Evolutionary conservation across 148 eudicot species (phyloP).

Genomic region (Chenopodium berlandieri): DNA sequence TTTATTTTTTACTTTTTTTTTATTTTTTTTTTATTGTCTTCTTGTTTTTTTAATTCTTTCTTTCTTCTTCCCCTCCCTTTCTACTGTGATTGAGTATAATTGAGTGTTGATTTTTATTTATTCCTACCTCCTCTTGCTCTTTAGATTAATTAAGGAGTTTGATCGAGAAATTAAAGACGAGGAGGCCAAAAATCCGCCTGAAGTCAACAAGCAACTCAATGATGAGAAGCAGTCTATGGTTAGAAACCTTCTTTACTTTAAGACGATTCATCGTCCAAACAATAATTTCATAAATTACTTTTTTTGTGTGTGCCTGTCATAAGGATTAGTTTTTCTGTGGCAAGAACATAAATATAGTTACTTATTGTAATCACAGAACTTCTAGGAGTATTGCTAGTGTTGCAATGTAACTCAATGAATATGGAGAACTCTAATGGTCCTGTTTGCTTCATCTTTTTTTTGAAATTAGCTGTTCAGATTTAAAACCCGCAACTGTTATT

Average conservation of each 20-base stretch:
- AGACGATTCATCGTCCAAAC: conserved; percentile 1
- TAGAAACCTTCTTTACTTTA: conserved; percentile 20
- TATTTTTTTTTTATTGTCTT: too few species aligned
- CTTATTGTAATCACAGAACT: neutral
- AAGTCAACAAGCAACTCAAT: conserved; percentile 82
- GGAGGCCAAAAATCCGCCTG: conserved; percentile 74
- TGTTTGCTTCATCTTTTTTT: too few species aligned
- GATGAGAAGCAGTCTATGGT: conserved; percentile 99
- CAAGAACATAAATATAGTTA: neutral
- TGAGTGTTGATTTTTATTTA: neutral
- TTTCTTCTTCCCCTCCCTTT: too few species aligned
- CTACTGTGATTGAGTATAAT: neutral
- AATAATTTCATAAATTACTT: neutral
- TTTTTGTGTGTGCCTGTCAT: conserved; percentile 8
- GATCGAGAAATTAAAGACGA: conserved; percentile 97
- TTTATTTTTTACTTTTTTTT: too few species aligned
- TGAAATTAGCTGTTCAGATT: too few species aligned
- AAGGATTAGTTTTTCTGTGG: neutral
- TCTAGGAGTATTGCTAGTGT: neutral
- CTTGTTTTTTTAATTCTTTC: too few species aligned
- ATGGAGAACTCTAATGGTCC: neutral
- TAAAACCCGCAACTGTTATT: neutral
- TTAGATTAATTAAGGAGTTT: conserved; percentile 89
- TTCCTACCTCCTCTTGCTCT: conserved; percentile 1
- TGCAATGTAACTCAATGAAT: neutral